Evolutionary conservation across 2,329 filamentous ascomycete genomes (phyloP), one percentile per base, ranked within the genome.

Genomic region (Aspergillus aculeatus): DNA sequence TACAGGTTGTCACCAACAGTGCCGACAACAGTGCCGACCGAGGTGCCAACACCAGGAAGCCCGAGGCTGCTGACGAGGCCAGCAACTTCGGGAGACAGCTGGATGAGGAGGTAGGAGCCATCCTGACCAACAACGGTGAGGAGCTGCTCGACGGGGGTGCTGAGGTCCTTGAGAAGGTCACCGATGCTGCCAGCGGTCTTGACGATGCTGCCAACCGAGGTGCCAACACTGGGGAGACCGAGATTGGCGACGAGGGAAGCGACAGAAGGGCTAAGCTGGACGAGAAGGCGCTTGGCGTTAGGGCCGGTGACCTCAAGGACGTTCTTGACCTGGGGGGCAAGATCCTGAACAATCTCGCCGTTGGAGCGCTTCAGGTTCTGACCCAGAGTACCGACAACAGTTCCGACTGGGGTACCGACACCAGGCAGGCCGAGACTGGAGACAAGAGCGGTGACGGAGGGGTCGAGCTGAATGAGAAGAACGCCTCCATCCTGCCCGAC

Each of bases 201-300:
- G 56, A 74, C 60, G 31, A 75, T 63, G 49, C 61, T 38, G 47
- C 72, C 72, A 26, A 68, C 59, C 54, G 72, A 62, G 48, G 56
- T 64, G 59, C 66, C 66, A 50, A 73, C 63, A 53, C 59, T 56
- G 54, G 68, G 63, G 38, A 74, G 70, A 60, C 68, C 67, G 41
- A 74, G 70, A 50, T 66, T 65, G 57, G 62, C 50, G 57, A 74
- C 56, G 56, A 74, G 69, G 24, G 60, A 57, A 48, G 69, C 63
- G 47, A 73, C 66, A 49, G 66, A 63, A 54, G 72, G 72, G 63
- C 64, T 68, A 41, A 75, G 68, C 66, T 75, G 60, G 61, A 75
- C 54, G 44, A 75, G 70, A 29, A 75, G 72, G 29, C 64, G 59
- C 62, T 70, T 62, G 49, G 66, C 61, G 53, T 72, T 64, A 55